Evolutionary conservation across 345 rosid genomes (phyloP), one percentile per base, ranked within the genome.

Genomic region (Euphorbia pulcherrima): DNA sequence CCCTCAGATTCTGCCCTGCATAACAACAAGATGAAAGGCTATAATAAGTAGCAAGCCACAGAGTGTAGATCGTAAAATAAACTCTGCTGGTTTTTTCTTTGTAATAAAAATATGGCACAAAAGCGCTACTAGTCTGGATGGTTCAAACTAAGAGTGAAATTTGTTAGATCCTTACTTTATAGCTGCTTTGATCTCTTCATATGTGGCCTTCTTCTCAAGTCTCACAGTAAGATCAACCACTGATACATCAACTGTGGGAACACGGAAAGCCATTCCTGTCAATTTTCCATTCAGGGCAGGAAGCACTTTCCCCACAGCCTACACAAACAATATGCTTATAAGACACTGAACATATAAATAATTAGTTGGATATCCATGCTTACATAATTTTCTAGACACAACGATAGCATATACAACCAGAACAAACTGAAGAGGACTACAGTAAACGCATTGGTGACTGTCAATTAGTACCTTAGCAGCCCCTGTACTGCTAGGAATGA

Each of bases 261-360:
- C 90, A 68, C 86, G 87, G 84, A 86, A 86, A 9, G 90, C 80
- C 90, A 83, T 86, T 71, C 90, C 90, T 11, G 90, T 86, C 75
- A 86, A 71, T 62, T 86, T 86, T 17, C 91, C 91, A 1, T 86
- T 83, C 50, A 86, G 68, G 14, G 82, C 73, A 1, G 88, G 91
- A 57, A 86, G 74, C 47, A 86, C 91, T 59, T 86, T 86, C 20
- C 88, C 91, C 5, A 84, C 91, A 48, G 91, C 91, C 90, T 86
- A 55, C 14, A 63, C 9, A 33, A 33, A 20, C 33, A 35, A 29
- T 21, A 28, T n/a, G 46, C 16, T 1, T 13, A 48, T 64, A 4
- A 46, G 8, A 64, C 54, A 23, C 18, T 0, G 9, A 62, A 33
- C 37, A 33, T 33, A 33, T 2, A 33, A 33, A n/a, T n/a, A n/a